A percentile compares a stretch with the other conserved stretches of the same genome.
Evolutionary conservation across 2,329 filamentous ascomycete species (phyloP).

Genomic region (Huntiella moniliformis): DNA sequence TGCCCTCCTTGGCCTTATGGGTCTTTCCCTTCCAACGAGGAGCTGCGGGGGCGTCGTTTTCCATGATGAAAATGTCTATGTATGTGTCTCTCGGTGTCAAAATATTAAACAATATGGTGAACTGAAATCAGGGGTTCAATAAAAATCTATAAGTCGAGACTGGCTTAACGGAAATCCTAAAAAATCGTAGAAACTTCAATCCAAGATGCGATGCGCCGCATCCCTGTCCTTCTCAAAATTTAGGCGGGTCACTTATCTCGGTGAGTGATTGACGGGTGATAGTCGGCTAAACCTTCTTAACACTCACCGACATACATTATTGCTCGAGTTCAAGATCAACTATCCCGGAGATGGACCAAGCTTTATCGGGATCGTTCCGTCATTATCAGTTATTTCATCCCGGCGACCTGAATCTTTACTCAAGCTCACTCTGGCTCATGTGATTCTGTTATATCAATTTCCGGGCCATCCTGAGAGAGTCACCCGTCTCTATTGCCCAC

Average conservation of each 20-base stretch:
- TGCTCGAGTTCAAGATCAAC: too few relatives aligned
- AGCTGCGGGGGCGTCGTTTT: neutral
- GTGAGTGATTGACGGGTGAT: slow-evolving; percentile 7
- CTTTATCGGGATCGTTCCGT: too few relatives aligned
- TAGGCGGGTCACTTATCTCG: slow-evolving; percentile 9
- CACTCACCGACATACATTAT: too few relatives aligned
- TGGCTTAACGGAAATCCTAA: too few relatives aligned
- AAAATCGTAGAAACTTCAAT: neutral
- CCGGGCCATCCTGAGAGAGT: too few relatives aligned
- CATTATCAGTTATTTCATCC: too few relatives aligned
- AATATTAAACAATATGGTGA: neutral
- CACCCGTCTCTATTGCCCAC: too few relatives aligned
- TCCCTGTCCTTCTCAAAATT: slow-evolving; percentile 9
- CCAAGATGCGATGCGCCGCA: neutral
- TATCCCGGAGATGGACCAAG: too few relatives aligned
- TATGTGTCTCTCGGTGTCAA: neutral
- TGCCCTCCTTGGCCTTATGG: slow-evolving; percentile 26
- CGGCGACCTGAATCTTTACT: too few relatives aligned
- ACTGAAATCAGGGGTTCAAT: neutral
- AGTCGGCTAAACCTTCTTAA: neutral
- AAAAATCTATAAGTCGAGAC: too few relatives aligned
- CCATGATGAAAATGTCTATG: neutral
- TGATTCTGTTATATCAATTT: too few relatives aligned
- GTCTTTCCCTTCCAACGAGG: slow-evolving; percentile 22
- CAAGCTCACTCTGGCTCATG: too few relatives aligned